phyloP scores from a whole-genome alignment of 305 asterid species.

The Vinca major region DNA sequence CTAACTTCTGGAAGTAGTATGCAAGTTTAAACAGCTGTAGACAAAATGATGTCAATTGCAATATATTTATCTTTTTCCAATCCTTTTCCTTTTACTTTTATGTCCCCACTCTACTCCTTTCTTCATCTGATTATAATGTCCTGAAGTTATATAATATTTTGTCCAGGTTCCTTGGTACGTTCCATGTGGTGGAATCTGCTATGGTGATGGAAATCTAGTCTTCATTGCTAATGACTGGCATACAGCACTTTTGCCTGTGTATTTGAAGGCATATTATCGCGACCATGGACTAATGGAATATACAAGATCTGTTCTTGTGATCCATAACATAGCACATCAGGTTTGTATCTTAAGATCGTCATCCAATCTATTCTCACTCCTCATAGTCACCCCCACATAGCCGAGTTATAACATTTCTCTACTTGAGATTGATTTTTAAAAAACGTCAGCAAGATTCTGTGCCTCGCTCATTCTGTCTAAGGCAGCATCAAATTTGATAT shows the following conservation, averaged over 20 bases:
- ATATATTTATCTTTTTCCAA: background rate
- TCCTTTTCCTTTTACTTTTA: background rate
- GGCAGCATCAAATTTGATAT: background rate
- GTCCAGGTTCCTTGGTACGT: slow-evolving; percentile 91
- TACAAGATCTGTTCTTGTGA: slow-evolving; percentile 78
- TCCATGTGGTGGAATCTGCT: slow-evolving; percentile 96
- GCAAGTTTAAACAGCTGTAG: background rate
- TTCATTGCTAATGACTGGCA: slow-evolving; percentile 98
- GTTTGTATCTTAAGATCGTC: slow-evolving; percentile 27
- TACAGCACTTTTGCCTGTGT: slow-evolving; percentile 87
- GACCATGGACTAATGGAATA: slow-evolving; percentile 83
- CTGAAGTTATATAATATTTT: slow-evolving; percentile 16
- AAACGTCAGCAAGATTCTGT: background rate
- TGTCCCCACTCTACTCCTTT: background rate
- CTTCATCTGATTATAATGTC: slow-evolving; percentile 4
- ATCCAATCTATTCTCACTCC: background rate
- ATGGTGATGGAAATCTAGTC: slow-evolving; percentile 93
- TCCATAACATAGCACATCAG: slow-evolving; percentile 99
- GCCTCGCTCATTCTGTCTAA: background rate
- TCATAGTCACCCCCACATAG: background rate
- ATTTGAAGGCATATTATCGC: slow-evolving; percentile 86
- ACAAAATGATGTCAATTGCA: background rate
- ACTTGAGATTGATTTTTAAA: background rate
- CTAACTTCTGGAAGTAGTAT: background rate
- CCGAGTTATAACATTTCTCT: slow-evolving; percentile 4